Conservation (phyloP, 352 stramenopile genomes). For the Pythium folliculosum region DNA sequence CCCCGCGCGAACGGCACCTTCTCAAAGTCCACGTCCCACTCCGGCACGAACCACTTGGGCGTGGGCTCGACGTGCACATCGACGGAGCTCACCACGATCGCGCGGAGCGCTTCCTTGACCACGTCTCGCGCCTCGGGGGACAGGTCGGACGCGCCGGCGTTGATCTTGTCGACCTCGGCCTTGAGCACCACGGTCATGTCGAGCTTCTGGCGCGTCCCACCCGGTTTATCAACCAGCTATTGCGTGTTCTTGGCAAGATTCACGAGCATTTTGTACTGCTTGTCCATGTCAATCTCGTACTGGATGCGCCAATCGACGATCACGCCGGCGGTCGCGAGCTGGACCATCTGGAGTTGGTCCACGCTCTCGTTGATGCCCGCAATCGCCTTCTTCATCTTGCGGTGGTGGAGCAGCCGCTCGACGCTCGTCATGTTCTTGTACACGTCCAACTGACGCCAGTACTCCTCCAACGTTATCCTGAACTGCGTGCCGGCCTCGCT, state of each 20-base stretch:
- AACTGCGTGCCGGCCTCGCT: not conserved
- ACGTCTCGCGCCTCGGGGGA: not conserved
- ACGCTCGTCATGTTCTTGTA: not conserved
- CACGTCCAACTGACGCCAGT: not conserved
- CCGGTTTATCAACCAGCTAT: not conserved
- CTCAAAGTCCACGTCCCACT: not conserved
- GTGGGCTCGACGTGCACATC: not conserved
- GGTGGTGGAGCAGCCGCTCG: conserved; percentile 1
- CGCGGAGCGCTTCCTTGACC: not conserved
- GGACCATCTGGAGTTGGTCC: not conserved
- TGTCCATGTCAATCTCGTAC: not conserved
- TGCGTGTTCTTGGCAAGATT: not conserved
- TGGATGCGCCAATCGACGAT: not conserved
- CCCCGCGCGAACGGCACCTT: not conserved
- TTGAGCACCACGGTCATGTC: conserved; percentile 4
- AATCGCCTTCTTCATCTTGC: not conserved
- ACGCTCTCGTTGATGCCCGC: not conserved
- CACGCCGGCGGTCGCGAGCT: not conserved
- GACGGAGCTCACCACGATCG: not conserved
- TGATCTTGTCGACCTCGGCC: conserved; percentile 2
- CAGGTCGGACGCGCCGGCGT: not conserved
- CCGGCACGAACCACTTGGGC: not conserved
- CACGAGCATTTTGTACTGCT: not conserved
- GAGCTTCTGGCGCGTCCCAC: not conserved
- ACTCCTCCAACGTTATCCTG: not conserved